Base-by-base conservation (phyloP, 1,284 basidiomycete species). In the Pascua sp. region DNA sequence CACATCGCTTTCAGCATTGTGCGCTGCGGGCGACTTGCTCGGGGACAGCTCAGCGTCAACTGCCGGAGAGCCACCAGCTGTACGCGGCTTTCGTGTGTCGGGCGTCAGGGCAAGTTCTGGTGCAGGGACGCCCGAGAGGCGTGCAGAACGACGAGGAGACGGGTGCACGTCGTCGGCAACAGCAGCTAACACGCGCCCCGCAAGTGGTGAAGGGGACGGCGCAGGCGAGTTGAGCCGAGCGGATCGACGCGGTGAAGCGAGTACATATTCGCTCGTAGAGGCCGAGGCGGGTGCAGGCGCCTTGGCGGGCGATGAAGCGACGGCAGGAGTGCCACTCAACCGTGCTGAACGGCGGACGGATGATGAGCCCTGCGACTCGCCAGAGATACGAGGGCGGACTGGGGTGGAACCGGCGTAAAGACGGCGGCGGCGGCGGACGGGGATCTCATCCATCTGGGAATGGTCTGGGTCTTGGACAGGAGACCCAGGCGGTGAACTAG, bases 341-440 rank as follows among this genome's bases (percentile, higher is more conserved):
- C 24, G 24, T 32, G 24, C 24, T 32, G 24, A 32, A 40, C 47
- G 37, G 36, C 15, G 47, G 44, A 39, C 39, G 12, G 36, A 11
- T 12, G 15, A 12, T 1, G 46, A 17, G n/a, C 17, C 39, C 24
- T 50, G 49, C 12, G 45, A 47, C 12, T 17, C 45, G 7, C 46
- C 52, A 11, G 54, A 55, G 32, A 45, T 18, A 5, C 54, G 53
- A 5, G 53, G 53, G n/a, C 47, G 49, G 18, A 48, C 54, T 8
- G 54, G 54, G 3, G 54, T 55, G 13, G 43, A 46, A 15, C 54
- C 54, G 4, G 54, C 54, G 16, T 46, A 39, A 39, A 46, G 40
- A 15, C 42, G 24, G 5, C 54, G 48, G 15, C 54, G 42, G 11
- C 38, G 24, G 11, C 54, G 43, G 2, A 42, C 17, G 11, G 54